Percentiles rank a stretch among this genome's conserved stretches.
phyloP scores from a whole-genome alignment of 371 early-diverging fungal species.

The Mortierella sp. region DNA sequence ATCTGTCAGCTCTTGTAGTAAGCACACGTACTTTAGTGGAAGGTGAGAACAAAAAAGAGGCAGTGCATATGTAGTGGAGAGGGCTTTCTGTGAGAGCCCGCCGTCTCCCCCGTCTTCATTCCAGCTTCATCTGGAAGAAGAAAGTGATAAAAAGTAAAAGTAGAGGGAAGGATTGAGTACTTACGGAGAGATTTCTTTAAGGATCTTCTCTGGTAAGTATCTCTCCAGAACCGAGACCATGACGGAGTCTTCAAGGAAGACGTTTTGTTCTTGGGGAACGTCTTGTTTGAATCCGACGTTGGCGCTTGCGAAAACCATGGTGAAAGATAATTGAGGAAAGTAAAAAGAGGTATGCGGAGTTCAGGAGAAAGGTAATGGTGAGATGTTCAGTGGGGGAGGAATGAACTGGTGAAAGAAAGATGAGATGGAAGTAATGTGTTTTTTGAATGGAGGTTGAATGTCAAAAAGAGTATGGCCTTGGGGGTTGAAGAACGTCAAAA shows the following conservation, averaged over 20 bases:
- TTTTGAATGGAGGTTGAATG: neutral
- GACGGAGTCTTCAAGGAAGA: slow-evolving; percentile 67
- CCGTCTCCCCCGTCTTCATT: neutral
- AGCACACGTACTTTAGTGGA: neutral
- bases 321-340: neutral
- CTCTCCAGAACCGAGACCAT: slow-evolving; percentile 66
- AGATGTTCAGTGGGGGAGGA: neutral
- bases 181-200: slow-evolving; percentile 62
- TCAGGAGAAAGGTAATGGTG: too few relatives aligned
- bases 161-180: neutral
- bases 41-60: neutral
- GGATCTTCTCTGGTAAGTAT: slow-evolving; percentile 60
- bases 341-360: neutral
- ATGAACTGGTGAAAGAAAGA: neutral
- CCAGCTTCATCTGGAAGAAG: neutral
- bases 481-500: neutral
- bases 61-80: too few relatives aligned
- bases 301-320: slow-evolving; percentile 50
- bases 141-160: neutral
- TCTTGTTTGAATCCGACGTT: slow-evolving; percentile 62
- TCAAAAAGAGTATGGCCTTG: neutral
- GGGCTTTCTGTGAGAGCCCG: neutral
- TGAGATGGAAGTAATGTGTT: neutral
- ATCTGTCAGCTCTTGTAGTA: neutral
- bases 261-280: slow-evolving; percentile 66